These are phyloP conservation scores for Lolium multiflorum DNA, from an alignment of 176 grass and related monocot genomes.

Conservation along the genomic window DNA sequence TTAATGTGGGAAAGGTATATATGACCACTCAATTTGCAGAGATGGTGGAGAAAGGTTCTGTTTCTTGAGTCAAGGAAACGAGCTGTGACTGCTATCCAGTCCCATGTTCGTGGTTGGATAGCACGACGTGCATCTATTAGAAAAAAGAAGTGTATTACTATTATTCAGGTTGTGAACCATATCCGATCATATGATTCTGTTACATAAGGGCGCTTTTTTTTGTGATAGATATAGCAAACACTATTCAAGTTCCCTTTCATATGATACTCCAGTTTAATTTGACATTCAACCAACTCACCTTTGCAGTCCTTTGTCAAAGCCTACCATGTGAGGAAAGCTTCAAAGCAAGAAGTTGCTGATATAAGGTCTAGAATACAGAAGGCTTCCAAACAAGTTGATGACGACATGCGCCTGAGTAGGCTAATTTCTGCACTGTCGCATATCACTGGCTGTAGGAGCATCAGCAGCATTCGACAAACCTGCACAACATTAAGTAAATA, in stretches of 20 bases:
- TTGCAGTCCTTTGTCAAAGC: slow-evolving; percentile 61
- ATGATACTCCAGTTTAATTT: slow-evolving; percentile 7
- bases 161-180: slow-evolving; percentile 47
- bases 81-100: slow-evolving; percentile 55
- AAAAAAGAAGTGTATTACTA: slow-evolving; percentile 46
- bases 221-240: not conserved
- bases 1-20: not conserved
- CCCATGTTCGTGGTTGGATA: slow-evolving; percentile 55
- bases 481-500: slow-evolving; percentile 70
- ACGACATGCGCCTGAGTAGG: slow-evolving; percentile 57
- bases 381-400: slow-evolving; percentile 46
- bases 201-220: slow-evolving; percentile 4
- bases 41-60: slow-evolving; percentile 65
- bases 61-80: slow-evolving; percentile 56
- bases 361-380: slow-evolving; percentile 53
- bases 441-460: slow-evolving; percentile 50
- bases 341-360: slow-evolving; percentile 47
- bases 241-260: not conserved
- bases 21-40: slow-evolving; percentile 56
- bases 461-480: slow-evolving; percentile 55
- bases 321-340: slow-evolving; percentile 62
- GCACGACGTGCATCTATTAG: slow-evolving; percentile 37
- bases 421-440: slow-evolving; percentile 53
- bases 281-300: slow-evolving; percentile 30
- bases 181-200: not conserved